phyloP scores from a whole-genome alignment of 1,284 basidiomycete genomes.

The Fomitopsis pinicola region DNA sequence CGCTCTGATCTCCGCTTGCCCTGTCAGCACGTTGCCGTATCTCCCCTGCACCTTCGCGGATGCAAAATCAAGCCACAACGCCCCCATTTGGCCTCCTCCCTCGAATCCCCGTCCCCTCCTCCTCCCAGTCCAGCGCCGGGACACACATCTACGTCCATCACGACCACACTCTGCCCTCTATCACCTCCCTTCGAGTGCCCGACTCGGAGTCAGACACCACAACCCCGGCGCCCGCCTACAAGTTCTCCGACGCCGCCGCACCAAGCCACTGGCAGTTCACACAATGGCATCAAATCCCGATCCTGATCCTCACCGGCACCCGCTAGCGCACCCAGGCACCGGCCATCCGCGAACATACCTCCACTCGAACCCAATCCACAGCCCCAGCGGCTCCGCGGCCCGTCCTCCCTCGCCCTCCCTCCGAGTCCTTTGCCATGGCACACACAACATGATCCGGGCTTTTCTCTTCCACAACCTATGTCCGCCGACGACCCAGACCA shows the following conservation, averaged over 20 bases:
- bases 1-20: constrained; percentile 23
- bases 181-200: neutral
- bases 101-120: neutral
- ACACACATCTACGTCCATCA: neutral
- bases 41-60: constrained; percentile 26
- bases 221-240: neutral
- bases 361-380: neutral
- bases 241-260: neutral
- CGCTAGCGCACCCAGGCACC: neutral
- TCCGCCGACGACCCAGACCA: constrained; percentile 6
- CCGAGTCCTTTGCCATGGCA: neutral
- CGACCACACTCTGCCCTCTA: neutral
- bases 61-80: constrained; percentile 23
- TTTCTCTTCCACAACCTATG: neutral
- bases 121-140: neutral
- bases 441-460: neutral
- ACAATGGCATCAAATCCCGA: neutral
- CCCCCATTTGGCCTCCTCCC: neutral
- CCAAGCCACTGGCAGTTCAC: neutral
- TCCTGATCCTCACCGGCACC: neutral
- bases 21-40: constrained; percentile 3
- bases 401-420: too few species aligned
- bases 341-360: neutral
- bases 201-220: neutral
- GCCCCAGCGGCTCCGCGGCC: neutral